Percentiles rank a stretch among this genome's conserved stretches.
phyloP scores from a whole-genome alignment of 129 eudicot genomes.

The Pulicaria dysenterica region DNA sequence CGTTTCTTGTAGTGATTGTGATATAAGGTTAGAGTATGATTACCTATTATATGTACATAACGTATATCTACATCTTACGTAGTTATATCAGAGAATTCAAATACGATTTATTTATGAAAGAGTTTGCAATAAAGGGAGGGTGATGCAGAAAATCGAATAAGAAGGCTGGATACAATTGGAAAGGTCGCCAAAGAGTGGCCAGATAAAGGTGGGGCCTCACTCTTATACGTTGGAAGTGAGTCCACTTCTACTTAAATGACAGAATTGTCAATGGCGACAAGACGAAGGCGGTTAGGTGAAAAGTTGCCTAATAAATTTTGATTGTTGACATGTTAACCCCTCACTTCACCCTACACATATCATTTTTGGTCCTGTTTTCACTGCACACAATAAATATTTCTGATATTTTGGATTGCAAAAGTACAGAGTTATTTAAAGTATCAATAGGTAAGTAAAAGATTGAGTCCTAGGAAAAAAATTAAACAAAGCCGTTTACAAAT shows the following conservation, averaged over 20 bases:
- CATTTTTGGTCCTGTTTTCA: not conserved
- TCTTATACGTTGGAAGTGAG: slow-evolving; percentile 22
- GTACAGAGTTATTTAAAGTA: no score
- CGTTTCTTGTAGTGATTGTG: no score
- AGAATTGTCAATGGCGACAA: slow-evolving; percentile 9
- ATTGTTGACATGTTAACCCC: not conserved
- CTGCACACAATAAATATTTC: not conserved
- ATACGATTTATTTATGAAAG: no score
- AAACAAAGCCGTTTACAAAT: no score
- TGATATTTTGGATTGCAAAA: no score
- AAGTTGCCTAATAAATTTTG: not conserved
- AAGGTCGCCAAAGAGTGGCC: slow-evolving; percentile 20
- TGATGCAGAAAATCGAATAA: slow-evolving; percentile 12
- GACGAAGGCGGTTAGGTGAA: slow-evolving; percentile 14
- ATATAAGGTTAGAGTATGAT: no score
- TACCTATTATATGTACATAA: no score
- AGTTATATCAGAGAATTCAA: no score
- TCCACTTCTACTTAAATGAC: not conserved
- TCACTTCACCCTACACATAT: not conserved
- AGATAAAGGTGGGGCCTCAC: not conserved
- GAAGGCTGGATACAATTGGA: slow-evolving; percentile 25
- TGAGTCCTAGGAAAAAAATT: no score
- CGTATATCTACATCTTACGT: no score
- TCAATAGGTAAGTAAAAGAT: no score
- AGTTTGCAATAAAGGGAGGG: not conserved